phyloP scores from a whole-genome alignment of 768 basidiomycete species.

The Fistulinella prunicolor region DNA sequence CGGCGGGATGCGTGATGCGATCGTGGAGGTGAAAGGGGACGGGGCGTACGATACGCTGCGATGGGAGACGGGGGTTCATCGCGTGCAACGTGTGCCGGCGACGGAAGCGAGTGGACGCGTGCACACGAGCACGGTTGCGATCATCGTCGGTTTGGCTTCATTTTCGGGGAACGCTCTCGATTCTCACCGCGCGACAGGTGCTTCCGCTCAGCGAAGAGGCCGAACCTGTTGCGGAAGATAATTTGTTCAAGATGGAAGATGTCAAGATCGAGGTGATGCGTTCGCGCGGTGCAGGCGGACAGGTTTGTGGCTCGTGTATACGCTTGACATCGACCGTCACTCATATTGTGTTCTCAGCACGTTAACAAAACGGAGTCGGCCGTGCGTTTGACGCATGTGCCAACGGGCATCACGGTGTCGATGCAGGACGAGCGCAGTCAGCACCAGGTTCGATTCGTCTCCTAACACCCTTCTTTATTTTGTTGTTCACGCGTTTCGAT shows the following conservation, averaged over 20 bases:
- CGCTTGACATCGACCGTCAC: neutral
- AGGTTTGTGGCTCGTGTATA: constrained; percentile 46
- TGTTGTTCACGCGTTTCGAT: neutral
- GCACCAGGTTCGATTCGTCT: constrained; percentile 75
- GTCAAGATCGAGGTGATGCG: constrained; percentile 94
- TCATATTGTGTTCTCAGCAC: constrained; percentile 52
- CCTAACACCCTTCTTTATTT: too few relatives aligned
- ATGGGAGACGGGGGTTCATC: constrained; percentile 95
- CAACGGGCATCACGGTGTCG: constrained; percentile 90
- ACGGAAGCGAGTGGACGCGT: constrained; percentile 86
- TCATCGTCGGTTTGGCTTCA: constrained; percentile 56
- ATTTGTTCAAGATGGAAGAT: constrained; percentile 80
- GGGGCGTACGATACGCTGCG: constrained; percentile 76
- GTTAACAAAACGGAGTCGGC: constrained; percentile 99
- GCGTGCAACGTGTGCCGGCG: constrained; percentile 90
- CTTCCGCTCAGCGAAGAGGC: constrained; percentile 74
- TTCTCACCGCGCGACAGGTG: constrained; percentile 47
- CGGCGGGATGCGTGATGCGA: constrained; percentile 75
- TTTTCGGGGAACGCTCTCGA: neutral
- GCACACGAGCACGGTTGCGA: constrained; percentile 89
- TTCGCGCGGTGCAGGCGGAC: constrained; percentile 94
- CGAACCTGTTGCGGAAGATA: constrained; percentile 49
- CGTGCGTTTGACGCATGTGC: constrained; percentile 88
- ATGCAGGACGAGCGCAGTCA: constrained; percentile 99
- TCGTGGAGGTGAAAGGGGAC: constrained; percentile 73